Conservation (phyloP, 768 basidiomycete species). For the Phlebiopsis flavidoalba region DNA sequence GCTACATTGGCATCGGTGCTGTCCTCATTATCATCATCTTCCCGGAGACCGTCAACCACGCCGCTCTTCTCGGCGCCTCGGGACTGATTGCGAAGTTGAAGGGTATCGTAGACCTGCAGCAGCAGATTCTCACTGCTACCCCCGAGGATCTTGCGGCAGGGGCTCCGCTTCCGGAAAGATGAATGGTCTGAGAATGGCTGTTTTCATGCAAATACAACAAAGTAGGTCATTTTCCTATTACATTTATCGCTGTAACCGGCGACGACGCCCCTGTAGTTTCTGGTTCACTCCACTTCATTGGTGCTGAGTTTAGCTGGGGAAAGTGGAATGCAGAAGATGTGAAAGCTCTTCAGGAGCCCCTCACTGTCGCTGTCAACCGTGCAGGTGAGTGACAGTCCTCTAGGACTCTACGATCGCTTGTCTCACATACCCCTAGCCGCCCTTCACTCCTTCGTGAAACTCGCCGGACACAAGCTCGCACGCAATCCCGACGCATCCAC, state of each 20-base stretch:
- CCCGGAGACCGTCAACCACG: conserved; percentile 46
- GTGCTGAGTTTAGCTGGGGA: conserved; percentile 40
- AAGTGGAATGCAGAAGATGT: conserved; percentile 42
- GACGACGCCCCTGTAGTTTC: conserved; percentile 25
- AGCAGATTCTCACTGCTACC: conserved; percentile 21
- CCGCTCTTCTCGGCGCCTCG: conserved; percentile 27
- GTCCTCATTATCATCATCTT: conserved; percentile 42
- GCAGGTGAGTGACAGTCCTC: conserved; percentile 22
- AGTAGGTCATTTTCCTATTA: conserved; percentile 18
- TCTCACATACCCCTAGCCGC: conserved; percentile 21
- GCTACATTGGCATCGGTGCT: conserved; percentile 45
- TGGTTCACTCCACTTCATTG: conserved; percentile 30
- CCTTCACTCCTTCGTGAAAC: conserved; percentile 27
- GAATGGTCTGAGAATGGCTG: conserved; percentile 13
- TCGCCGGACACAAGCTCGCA: conserved; percentile 17
- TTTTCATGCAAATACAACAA: conserved; percentile 24
- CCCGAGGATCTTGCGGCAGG: conserved; percentile 20
- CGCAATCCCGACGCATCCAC: conserved; percentile 2
- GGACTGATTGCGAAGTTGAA: conserved; percentile 26
- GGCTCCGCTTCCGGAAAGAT: conserved; percentile 18
- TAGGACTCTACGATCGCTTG: neutral
- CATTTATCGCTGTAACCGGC: neutral
- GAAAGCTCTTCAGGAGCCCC: conserved; percentile 29
- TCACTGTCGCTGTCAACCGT: conserved; percentile 31
- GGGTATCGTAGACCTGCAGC: conserved; percentile 28